Percentiles rank a stretch among this genome's conserved stretches.
These are phyloP conservation scores for Xylaria sp. DNA, from an alignment of 495 filamentous ascomycete species.

Conservation along the genomic window DNA sequence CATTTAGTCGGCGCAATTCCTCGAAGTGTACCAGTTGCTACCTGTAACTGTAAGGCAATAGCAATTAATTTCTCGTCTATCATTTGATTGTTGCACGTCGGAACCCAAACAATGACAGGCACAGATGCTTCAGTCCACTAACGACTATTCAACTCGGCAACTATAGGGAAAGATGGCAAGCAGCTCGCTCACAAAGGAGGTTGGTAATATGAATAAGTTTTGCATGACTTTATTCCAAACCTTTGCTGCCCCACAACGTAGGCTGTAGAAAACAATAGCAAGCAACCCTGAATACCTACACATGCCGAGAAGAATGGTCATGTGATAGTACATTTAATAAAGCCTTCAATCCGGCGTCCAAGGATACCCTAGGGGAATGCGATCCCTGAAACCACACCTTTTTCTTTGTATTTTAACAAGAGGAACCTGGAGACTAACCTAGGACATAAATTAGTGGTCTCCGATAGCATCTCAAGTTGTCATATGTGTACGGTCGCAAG, in stretches of 20 bases:
- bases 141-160: background rate
- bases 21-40: background rate
- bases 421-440: background rate
- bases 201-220: background rate
- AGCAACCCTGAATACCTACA: background rate
- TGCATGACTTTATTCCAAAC: background rate
- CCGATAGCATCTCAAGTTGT: background rate
- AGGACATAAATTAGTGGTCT: background rate
- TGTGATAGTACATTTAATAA: constrained; percentile 4
- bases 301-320: constrained; percentile 3
- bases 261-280: background rate
- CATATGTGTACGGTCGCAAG: background rate
- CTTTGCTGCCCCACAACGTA: background rate
- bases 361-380: background rate
- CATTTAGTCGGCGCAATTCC: background rate
- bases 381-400: background rate
- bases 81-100: background rate
- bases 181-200: background rate
- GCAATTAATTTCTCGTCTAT: background rate
- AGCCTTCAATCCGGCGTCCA: background rate
- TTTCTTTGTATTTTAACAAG: background rate
- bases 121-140: background rate
- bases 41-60: background rate
- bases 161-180: background rate
- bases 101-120: background rate